Evolutionary conservation across 768 basidiomycete genomes (phyloP).

Genomic region (Boletus patriciae): DNA sequence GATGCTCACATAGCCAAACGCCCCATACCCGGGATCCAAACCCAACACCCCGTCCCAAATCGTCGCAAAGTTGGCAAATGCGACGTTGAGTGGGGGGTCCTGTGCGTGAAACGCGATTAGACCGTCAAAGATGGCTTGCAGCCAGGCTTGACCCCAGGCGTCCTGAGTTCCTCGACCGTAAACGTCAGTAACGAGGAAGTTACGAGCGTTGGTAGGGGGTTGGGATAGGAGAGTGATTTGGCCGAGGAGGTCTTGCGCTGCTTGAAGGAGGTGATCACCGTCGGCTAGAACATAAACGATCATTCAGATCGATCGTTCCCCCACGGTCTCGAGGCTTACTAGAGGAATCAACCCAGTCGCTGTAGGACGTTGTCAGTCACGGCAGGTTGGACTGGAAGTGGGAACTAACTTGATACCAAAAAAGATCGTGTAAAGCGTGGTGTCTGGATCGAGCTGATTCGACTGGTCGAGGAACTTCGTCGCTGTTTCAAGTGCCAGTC

Average conservation of each 20-base stretch:
- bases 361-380: conserved; percentile 19
- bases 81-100: conserved; percentile 37
- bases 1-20: conserved; percentile 49
- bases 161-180: conserved; percentile 48
- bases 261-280: conserved; percentile 48
- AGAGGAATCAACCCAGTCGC: conserved; percentile 46
- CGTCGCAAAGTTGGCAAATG: conserved; percentile 47
- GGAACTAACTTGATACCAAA: conserved; percentile 53
- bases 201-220: conserved; percentile 50
- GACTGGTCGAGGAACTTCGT: conserved; percentile 45
- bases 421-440: conserved; percentile 52
- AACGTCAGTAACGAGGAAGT: conserved; percentile 50
- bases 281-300: conserved; percentile 33
- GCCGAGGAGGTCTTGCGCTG: conserved; percentile 42
- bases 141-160: conserved; percentile 45
- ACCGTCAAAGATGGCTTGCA: conserved; percentile 46
- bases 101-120: conserved; percentile 37
- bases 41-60: conserved; percentile 53
- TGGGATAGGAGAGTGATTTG: conserved; percentile 47
- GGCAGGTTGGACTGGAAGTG: not conserved
- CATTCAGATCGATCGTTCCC: not conserved
- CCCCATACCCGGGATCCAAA: conserved; percentile 41
- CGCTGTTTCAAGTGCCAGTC: conserved; percentile 29
- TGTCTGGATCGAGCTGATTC: conserved; percentile 43
- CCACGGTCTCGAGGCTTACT: conserved; percentile 26